Conservation (phyloP, 1,139 yeast species). For the Scheffersomyces segobiensis region DNA sequence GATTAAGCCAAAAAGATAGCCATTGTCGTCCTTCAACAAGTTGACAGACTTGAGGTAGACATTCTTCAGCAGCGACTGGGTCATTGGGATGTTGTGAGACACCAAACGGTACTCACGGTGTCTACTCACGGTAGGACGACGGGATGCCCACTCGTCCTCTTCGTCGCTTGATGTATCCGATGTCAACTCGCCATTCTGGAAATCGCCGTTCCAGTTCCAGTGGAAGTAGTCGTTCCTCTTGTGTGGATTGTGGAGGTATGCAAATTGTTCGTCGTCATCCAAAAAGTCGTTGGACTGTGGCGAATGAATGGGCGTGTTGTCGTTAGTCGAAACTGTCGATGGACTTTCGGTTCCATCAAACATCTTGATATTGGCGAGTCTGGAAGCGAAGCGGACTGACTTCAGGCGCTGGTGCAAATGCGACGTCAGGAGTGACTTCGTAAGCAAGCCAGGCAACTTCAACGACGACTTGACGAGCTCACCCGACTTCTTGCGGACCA, state of each 20-base stretch:
- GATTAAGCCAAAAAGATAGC: slow-evolving; percentile 26
- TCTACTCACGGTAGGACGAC: slow-evolving; percentile 7
- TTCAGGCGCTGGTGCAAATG: slow-evolving; percentile 22
- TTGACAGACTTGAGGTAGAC: slow-evolving; percentile 7
- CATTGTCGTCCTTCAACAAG: slow-evolving; percentile 5
- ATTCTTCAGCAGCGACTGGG: slow-evolving; percentile 6
- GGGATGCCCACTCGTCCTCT: slow-evolving; percentile 9
- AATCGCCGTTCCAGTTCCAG: slow-evolving; percentile 12
- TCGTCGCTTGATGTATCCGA: slow-evolving; percentile 21
- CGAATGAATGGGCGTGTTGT: slow-evolving; percentile 36
- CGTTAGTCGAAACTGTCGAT: slow-evolving; percentile 33
- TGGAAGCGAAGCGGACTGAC: slow-evolving; percentile 38
- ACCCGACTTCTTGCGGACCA: slow-evolving; percentile 40
- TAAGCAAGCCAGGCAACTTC: slow-evolving; percentile 27
- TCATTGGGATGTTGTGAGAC: slow-evolving; percentile 11
- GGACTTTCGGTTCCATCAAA: slow-evolving; percentile 47
- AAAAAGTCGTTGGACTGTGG: slow-evolving; percentile 25
- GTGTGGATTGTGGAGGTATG: slow-evolving; percentile 3
- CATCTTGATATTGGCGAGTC: slow-evolving; percentile 39
- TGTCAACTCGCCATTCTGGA: slow-evolving; percentile 10
- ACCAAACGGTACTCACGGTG: slow-evolving; percentile 9
- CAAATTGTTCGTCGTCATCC: slow-evolving; percentile 12
- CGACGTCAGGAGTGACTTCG: slow-evolving; percentile 28
- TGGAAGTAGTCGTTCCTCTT: slow-evolving; percentile 12
- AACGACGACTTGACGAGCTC: slow-evolving; percentile 42